phyloP scores from a whole-genome alignment of 1,284 basidiomycete genomes.

The Agroathelia rolfsii region DNA sequence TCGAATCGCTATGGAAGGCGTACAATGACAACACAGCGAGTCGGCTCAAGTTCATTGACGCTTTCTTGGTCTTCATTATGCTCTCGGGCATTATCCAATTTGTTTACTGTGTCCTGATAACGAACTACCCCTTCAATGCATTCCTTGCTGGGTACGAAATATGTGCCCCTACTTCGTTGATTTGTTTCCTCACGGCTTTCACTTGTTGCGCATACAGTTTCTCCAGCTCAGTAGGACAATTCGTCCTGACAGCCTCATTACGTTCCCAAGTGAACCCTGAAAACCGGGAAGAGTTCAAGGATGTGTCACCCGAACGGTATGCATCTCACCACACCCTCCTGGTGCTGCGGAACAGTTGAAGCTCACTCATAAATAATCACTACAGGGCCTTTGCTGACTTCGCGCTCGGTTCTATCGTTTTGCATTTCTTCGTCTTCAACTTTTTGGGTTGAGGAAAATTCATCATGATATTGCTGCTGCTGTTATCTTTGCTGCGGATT shows the following conservation, averaged over 20 bases:
- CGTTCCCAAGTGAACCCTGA: slow-evolving; percentile 87
- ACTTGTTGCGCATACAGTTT: slow-evolving; percentile 48
- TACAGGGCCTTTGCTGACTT: slow-evolving; percentile 93
- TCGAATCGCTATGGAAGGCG: slow-evolving; percentile 63
- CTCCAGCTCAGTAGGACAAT: slow-evolving; percentile 89
- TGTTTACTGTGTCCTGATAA: slow-evolving; percentile 83
- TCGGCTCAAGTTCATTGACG: slow-evolving; percentile 88
- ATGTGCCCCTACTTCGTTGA: slow-evolving; percentile 2
- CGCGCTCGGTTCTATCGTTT: slow-evolving; percentile 83
- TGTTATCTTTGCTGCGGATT: too few relatives aligned
- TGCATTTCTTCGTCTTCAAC: slow-evolving; percentile 99
- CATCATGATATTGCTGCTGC: not conserved
- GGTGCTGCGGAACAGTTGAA: too few relatives aligned
- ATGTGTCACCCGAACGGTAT: slow-evolving; percentile 91
- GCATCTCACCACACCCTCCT: slow-evolving; percentile 9
- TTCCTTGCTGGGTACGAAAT: slow-evolving; percentile 84
- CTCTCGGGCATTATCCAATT: slow-evolving; percentile 88
- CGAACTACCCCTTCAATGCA: slow-evolving; percentile 94
- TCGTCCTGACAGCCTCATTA: slow-evolving; percentile 88
- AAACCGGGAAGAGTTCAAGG: slow-evolving; percentile 74
- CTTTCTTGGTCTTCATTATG: slow-evolving; percentile 88
- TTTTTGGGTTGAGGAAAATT: slow-evolving; percentile 64
- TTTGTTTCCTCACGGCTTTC: not conserved
- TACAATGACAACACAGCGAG: slow-evolving; percentile 73
- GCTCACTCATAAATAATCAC: slow-evolving; percentile 4